Conservation (phyloP, 1,284 basidiomycete genomes). For the Pyrrhoderma lamaoense region DNA sequence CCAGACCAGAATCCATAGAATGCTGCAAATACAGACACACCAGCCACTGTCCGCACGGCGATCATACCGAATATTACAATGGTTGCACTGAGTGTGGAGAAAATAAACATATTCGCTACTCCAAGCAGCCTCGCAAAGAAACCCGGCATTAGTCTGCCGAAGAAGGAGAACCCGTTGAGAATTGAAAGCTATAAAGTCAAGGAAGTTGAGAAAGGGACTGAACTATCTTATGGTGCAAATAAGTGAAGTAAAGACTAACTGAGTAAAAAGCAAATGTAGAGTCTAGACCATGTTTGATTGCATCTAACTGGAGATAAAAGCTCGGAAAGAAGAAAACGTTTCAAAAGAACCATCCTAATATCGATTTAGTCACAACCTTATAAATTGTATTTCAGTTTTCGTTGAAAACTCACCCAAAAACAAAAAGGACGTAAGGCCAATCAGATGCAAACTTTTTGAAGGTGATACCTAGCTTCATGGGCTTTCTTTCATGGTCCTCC, state of each 20-base stretch:
- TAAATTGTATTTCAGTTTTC: neutral
- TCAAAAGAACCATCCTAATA: slow-evolving; percentile 8
- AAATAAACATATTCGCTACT: slow-evolving; percentile 14
- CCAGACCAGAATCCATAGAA: slow-evolving; percentile 23
- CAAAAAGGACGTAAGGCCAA: slow-evolving; percentile 12
- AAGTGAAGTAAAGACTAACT: neutral
- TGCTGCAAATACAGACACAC: slow-evolving; percentile 16
- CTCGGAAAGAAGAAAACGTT: slow-evolving; percentile 15
- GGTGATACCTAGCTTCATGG: neutral
- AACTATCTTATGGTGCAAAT: neutral
- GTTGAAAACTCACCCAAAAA: slow-evolving; percentile 10
- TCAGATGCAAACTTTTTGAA: slow-evolving; percentile 13
- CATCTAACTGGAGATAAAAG: slow-evolving; percentile 18
- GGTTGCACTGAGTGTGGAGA: slow-evolving; percentile 5
- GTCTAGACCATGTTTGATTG: slow-evolving; percentile 12
- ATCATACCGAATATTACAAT: slow-evolving; percentile 22
- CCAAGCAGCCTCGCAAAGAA: slow-evolving; percentile 10
- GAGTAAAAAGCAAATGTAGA: slow-evolving; percentile 18
- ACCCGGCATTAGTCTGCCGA: slow-evolving; percentile 13
- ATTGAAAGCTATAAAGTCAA: slow-evolving; percentile 16
- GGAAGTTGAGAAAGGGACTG: neutral
- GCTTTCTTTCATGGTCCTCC: neutral
- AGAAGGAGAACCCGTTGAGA: slow-evolving; percentile 11
- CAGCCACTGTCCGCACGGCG: slow-evolving; percentile 17
- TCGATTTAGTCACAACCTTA: neutral